Percentiles rank a stretch among this genome's conserved stretches.
Conservation (phyloP, 2,329 filamentous ascomycete species). For the Neurospora sp. region DNA sequence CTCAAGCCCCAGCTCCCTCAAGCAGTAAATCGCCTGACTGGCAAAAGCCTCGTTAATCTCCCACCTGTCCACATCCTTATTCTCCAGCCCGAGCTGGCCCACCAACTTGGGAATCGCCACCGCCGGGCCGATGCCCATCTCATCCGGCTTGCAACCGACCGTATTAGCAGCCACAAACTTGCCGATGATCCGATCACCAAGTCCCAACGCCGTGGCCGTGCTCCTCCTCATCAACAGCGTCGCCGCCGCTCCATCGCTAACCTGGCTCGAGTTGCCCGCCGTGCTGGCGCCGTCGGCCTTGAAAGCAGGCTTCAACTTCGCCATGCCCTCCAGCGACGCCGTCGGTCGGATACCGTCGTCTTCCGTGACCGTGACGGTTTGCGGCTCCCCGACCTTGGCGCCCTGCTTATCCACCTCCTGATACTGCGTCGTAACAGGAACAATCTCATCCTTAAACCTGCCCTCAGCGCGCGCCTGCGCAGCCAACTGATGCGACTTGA, state of each 20-base stretch:
- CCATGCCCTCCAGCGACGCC: slow-evolving; percentile 59
- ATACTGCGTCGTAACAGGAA: slow-evolving; percentile 64
- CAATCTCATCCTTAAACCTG: slow-evolving; percentile 67
- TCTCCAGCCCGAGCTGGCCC: slow-evolving; percentile 53
- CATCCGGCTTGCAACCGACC: slow-evolving; percentile 72
- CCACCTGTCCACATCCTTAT: slow-evolving; percentile 69
- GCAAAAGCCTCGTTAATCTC: slow-evolving; percentile 85
- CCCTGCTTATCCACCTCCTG: slow-evolving; percentile 47
- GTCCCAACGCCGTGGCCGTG: slow-evolving; percentile 63
- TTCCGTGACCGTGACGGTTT: slow-evolving; percentile 55
- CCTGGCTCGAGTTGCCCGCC: slow-evolving; percentile 77
- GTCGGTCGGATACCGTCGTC: slow-evolving; percentile 76
- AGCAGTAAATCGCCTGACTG: slow-evolving; percentile 58
- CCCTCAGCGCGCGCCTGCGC: slow-evolving; percentile 59
- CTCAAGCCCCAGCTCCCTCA: slow-evolving; percentile 60
- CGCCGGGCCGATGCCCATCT: slow-evolving; percentile 89
- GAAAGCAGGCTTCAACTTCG: slow-evolving; percentile 79
- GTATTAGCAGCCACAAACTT: slow-evolving; percentile 72
- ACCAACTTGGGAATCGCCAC: slow-evolving; percentile 77
- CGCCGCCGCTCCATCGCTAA: slow-evolving; percentile 80
- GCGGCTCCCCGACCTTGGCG: slow-evolving; percentile 42
- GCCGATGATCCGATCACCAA: slow-evolving; percentile 53
- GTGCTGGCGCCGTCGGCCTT: slow-evolving; percentile 64
- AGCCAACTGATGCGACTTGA: slow-evolving; percentile 63
- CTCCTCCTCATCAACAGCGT: slow-evolving; percentile 76